These are phyloP conservation scores for Lichtheimia corymbifera DNA, from an alignment of 371 early-diverging fungal genomes.

Conservation along the genomic window DNA sequence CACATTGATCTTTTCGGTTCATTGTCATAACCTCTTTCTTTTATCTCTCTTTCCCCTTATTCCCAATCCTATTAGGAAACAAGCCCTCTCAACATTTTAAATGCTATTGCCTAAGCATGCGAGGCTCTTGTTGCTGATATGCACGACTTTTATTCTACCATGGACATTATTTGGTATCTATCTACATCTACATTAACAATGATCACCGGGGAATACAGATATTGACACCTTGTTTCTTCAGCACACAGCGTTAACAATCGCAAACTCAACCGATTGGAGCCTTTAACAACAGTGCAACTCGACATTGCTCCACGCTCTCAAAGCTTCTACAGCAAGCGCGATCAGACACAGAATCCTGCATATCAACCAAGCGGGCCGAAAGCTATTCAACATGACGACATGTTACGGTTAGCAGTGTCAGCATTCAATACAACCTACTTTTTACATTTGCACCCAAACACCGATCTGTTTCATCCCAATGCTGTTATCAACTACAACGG, in stretches of 20 bases:
- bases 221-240: background rate
- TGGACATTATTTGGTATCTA: background rate
- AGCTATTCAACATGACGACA: constrained; percentile 57
- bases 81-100: background rate
- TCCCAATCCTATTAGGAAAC: background rate
- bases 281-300: constrained; percentile 23
- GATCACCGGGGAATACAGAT: too few species aligned
- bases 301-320: constrained; percentile 42
- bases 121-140: constrained; percentile 1
- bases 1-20: background rate
- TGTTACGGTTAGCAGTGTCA: constrained; percentile 57
- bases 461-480: constrained; percentile 74
- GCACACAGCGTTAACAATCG: constrained; percentile 35
- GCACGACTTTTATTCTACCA: background rate
- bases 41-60: background rate
- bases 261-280: constrained; percentile 31
- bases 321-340: constrained; percentile 39
- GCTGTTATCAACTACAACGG: constrained; percentile 46
- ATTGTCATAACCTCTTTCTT: background rate
- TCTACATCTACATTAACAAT: background rate
- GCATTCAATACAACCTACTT: constrained; percentile 78
- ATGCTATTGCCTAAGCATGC: background rate
- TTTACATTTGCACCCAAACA: constrained; percentile 75
- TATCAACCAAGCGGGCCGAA: constrained; percentile 23
- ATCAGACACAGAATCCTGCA: constrained; percentile 30